These are phyloP conservation scores for Xylaria digitata DNA, from an alignment of 2,329 filamentous ascomycete genomes.

Conservation along the genomic window DNA sequence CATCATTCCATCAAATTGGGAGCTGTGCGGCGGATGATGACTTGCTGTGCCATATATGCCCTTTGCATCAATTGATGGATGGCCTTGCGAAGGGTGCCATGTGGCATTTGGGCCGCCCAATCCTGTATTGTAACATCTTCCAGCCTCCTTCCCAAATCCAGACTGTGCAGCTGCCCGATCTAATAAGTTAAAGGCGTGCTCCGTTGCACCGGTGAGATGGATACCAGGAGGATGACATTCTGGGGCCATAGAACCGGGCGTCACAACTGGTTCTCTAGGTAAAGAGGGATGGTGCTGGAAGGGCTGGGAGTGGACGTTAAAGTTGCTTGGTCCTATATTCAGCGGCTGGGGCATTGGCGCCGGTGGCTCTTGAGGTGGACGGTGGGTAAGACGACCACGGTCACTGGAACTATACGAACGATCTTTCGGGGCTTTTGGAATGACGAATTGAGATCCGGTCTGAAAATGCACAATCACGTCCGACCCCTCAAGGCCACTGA, in stretches of 20 bases:
- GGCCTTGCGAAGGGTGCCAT: neutral
- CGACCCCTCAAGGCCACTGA: neutral
- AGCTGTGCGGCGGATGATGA: neutral
- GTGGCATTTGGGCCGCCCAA: neutral
- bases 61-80: neutral
- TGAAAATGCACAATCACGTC: neutral
- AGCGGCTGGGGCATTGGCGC: neutral
- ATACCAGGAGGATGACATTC: neutral
- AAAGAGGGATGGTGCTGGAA: neutral
- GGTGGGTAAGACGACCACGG: neutral
- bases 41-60: neutral
- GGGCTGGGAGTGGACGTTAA: neutral
- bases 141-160: neutral
- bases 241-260: neutral
- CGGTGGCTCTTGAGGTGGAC: neutral
- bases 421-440: neutral
- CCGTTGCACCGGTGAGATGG: too few relatives aligned
- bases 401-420: too few relatives aligned
- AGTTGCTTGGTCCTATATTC: neutral
- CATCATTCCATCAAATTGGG: neutral
- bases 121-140: neutral
- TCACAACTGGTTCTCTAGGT: neutral
- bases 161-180: slow-evolving; percentile 15
- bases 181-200: neutral
- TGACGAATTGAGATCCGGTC: slow-evolving; percentile 30